Base-by-base conservation (phyloP, 495 filamentous ascomycete genomes). In the Aspergillus coremiiformis region DNA sequence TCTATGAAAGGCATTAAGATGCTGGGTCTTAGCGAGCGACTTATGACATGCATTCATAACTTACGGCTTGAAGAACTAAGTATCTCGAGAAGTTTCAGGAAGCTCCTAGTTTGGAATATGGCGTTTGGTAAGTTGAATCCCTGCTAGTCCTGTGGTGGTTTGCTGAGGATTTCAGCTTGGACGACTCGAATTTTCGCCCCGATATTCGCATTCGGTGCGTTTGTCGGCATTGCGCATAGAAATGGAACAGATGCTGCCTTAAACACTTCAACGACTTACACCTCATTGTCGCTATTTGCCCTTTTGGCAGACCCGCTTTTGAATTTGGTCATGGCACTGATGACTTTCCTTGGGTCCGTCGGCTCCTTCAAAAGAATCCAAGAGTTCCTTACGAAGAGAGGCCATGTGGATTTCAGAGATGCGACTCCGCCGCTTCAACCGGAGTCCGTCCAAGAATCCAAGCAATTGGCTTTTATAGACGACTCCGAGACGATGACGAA, bases 1-100 rank as follows among this genome's bases (percentile, higher is more conserved):
- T 72, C 75, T 0, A 78, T 82, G 52, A 83, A 83, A 56, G 72
- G 74, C 14, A 62, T 87, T 33, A 86, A 85, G 53, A 81, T 84
- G 76, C 72, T 81, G 5, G 84, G 82, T 1, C 60, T 85, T 19
- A 62, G 66, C 24, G 48, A 65, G 19, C 59, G 61, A 3, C 55
- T 70, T 8, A 67, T 70, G 68, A 63, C 52, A 11, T 59, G 57
- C 17, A 65, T 86, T 1, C 71, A 82, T 39, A 55, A 60, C 0
- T 60, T 85, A 26, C 74, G 80, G 8, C 63, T 80, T 12, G 70
- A 80, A 14, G 84, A 88, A 52, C 49, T 86, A 3, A 55, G 69
- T 0, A 80, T 78, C 44, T 81, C 80, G 0, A 79, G 69, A 47
- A 69, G 65, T 17, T 78, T 85, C 23, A 66, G 85, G 41, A 76